Evolutionary conservation across 345 rosid genomes (phyloP).

Genomic region (Aurinia saxatilis): DNA sequence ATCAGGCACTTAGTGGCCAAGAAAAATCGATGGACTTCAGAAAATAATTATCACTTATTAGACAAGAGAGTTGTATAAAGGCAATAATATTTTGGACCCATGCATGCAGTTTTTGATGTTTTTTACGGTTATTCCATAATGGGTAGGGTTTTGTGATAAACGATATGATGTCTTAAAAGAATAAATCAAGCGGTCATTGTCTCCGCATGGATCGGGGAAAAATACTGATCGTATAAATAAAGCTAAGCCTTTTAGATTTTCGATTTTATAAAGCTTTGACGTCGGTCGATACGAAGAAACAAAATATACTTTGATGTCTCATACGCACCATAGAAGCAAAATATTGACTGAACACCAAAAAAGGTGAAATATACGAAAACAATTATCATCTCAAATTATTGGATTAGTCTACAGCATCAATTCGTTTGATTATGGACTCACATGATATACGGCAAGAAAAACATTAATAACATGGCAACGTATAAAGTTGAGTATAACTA

Average conservation of each 20-base stretch:
- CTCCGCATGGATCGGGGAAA: constrained; percentile 24
- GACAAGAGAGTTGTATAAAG: constrained; percentile 2
- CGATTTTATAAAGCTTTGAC: constrained; percentile 14
- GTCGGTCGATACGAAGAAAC: constrained; percentile 25
- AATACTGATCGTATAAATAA: constrained; percentile 11
- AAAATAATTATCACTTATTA: too few species aligned
- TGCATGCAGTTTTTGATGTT: constrained; percentile 1
- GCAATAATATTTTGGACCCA: constrained; percentile 11
- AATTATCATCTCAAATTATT: neutral
- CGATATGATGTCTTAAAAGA: constrained; percentile 12
- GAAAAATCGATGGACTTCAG: too few species aligned
- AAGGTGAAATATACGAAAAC: neutral
- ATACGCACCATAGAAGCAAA: constrained; percentile 15
- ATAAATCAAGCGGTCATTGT: constrained; percentile 16
- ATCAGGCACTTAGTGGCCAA: too few species aligned
- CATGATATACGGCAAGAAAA: constrained; percentile 12
- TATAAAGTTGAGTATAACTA: constrained; percentile 29
- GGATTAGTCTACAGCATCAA: neutral
- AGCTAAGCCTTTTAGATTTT: constrained; percentile 10
- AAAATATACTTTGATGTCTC: neutral
- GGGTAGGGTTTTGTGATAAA: constrained; percentile 14
- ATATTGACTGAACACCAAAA: constrained; percentile 1
- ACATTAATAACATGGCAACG: constrained; percentile 7
- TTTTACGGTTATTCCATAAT: constrained; percentile 20
- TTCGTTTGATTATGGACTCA: neutral